phyloP scores from a whole-genome alignment of 1,284 basidiomycete species.

The Entoloma clypeatum region DNA sequence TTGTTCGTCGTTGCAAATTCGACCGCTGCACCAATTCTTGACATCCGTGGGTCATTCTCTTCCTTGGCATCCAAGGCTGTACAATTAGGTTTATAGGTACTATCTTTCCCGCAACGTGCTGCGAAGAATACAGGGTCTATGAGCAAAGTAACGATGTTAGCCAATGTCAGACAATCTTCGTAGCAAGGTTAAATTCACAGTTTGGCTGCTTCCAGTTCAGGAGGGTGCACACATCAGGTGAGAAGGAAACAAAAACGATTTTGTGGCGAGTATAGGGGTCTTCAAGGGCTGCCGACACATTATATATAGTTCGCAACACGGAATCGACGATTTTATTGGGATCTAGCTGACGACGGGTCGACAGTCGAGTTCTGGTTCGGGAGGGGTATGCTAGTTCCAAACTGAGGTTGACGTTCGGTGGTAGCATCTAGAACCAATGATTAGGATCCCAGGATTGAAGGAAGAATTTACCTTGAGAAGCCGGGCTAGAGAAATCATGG shows the following conservation, averaged over 20 bases:
- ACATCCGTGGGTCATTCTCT: constrained; percentile 50
- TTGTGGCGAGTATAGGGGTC: constrained; percentile 56
- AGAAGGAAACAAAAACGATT: constrained; percentile 86
- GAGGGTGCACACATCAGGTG: constrained; percentile 82
- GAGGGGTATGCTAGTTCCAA: constrained; percentile 77
- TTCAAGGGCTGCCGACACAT: constrained; percentile 51
- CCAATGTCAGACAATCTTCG: background rate
- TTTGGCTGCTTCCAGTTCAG: constrained; percentile 99
- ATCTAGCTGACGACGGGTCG: constrained; percentile 53
- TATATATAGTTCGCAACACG: constrained; percentile 79
- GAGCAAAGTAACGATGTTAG: background rate
- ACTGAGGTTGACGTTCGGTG: constrained; percentile 70
- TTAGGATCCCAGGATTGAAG: constrained; percentile 4
- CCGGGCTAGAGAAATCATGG: constrained; percentile 69
- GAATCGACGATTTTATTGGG: constrained; percentile 82
- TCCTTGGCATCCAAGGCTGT: constrained; percentile 44
- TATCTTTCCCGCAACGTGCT: constrained; percentile 76
- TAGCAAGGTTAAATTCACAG: constrained; percentile 48
- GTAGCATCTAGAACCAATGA: constrained; percentile 54
- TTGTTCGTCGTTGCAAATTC: constrained; percentile 95
- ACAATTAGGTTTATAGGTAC: constrained; percentile 33
- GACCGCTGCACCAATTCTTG: constrained; percentile 86
- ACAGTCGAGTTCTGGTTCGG: constrained; percentile 38
- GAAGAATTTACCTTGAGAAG: constrained; percentile 60
- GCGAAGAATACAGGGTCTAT: constrained; percentile 95